These are phyloP conservation scores for Penicillium aurantiogriseum DNA, from an alignment of 2,329 filamentous ascomycete genomes.

Conservation along the genomic window DNA sequence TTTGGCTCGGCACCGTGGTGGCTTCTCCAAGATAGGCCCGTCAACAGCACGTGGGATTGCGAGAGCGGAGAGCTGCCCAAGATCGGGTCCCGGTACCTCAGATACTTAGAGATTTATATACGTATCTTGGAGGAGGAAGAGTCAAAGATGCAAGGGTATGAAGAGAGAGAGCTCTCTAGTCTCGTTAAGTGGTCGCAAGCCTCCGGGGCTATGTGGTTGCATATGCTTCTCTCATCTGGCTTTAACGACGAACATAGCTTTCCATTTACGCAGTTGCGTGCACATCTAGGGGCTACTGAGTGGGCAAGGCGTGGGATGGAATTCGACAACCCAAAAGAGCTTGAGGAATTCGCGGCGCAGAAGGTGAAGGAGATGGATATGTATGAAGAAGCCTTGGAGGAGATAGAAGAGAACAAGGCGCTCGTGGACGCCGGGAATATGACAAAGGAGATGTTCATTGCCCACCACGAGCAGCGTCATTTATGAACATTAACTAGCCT, in stretches of 20 bases:
- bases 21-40: constrained; percentile 36
- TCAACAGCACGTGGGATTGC: constrained; percentile 17
- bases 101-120: constrained; percentile 28
- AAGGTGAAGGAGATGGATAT: constrained; percentile 31
- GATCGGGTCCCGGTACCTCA: constrained; percentile 7
- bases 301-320: constrained; percentile 24
- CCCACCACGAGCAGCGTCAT: not conserved
- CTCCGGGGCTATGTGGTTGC: constrained; percentile 39
- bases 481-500: not conserved
- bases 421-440: constrained; percentile 31
- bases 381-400: constrained; percentile 34
- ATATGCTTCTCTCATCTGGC: constrained; percentile 35
- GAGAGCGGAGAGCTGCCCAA: not conserved
- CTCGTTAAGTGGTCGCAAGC: constrained; percentile 36
- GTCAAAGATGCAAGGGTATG: constrained; percentile 23
- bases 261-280: constrained; percentile 31
- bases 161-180: constrained; percentile 30
- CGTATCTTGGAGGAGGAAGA: constrained; percentile 36
- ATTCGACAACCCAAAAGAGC: constrained; percentile 19
- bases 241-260: constrained; percentile 34
- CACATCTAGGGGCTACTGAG: constrained; percentile 18
- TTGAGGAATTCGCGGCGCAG: constrained; percentile 25
- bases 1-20: constrained; percentile 39
- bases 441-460: constrained; percentile 26
- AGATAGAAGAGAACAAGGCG: constrained; percentile 30